Conservation (phyloP, 352 stramenopile genomes). For the Globisporangium paroecandrum region DNA sequence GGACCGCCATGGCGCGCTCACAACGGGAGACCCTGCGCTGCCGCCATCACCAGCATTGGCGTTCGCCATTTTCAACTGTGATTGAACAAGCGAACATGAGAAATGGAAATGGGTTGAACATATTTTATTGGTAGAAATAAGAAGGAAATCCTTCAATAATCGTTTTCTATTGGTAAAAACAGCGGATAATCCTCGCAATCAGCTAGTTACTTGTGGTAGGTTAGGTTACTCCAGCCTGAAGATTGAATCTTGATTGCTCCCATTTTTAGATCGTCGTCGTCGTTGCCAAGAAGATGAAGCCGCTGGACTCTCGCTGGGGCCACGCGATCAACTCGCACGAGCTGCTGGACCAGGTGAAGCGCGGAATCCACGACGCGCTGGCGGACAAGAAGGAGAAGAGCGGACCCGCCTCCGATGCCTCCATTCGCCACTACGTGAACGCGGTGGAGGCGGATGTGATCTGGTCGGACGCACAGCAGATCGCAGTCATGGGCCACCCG, state of each 20-base stretch:
- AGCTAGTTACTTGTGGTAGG: neutral
- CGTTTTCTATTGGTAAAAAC: neutral
- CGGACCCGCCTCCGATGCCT: neutral
- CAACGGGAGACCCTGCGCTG: neutral
- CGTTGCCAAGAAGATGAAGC: slow-evolving; percentile 30
- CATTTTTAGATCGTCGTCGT: neutral
- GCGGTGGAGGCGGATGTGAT: slow-evolving; percentile 73
- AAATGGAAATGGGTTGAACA: neutral
- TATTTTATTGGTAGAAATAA: neutral
- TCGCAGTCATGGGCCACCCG: slow-evolving; percentile 63
- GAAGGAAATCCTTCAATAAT: neutral
- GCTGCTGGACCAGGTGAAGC: slow-evolving; percentile 27
- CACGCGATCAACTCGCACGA: slow-evolving; percentile 59
- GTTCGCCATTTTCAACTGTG: slow-evolving; percentile 1
- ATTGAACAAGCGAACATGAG: neutral
- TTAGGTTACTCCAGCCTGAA: neutral
- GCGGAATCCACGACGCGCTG: slow-evolving; percentile 25
- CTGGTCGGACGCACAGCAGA: slow-evolving; percentile 48
- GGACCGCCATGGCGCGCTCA: neutral
- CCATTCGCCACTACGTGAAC: slow-evolving; percentile 35
- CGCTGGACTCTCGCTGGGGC: slow-evolving; percentile 58
- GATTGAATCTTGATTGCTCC: neutral
- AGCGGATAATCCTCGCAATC: neutral
- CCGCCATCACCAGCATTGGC: neutral
- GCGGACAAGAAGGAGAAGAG: neutral